These are phyloP conservation scores for Vararia minispora DNA, from an alignment of 768 basidiomycete genomes.

Conservation along the genomic window DNA sequence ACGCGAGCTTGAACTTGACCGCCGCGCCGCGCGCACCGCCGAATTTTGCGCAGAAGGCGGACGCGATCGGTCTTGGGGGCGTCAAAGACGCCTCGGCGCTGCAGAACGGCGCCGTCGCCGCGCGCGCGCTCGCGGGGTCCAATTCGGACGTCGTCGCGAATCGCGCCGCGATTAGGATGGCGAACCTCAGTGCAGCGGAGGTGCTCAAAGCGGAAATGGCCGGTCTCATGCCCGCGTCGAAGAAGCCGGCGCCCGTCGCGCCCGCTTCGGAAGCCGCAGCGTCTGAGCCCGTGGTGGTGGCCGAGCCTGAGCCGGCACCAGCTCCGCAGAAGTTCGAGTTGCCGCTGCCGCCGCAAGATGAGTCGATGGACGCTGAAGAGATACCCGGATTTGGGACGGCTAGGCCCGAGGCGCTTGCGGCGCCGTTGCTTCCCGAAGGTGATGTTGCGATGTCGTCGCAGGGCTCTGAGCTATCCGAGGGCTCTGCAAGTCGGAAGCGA, in stretches of 20 bases:
- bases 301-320: slow-evolving; percentile 6
- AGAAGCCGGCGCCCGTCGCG: slow-evolving; percentile 19
- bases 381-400: slow-evolving; percentile 28
- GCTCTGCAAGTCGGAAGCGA: slow-evolving; percentile 29
- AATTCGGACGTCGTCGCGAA: slow-evolving; percentile 88
- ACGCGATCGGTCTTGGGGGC: slow-evolving; percentile 68
- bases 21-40: slow-evolving; percentile 29
- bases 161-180: slow-evolving; percentile 83
- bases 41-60: slow-evolving; percentile 66
- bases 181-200: slow-evolving; percentile 95
- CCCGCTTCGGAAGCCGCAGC: slow-evolving; percentile 13
- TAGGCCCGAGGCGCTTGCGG: slow-evolving; percentile 3
- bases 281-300: slow-evolving; percentile 14
- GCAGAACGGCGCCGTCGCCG: slow-evolving; percentile 45
- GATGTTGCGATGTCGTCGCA: too few relatives aligned
- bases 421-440: slow-evolving; percentile 1
- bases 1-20: slow-evolving; percentile 37
- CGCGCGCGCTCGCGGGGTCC: slow-evolving; percentile 71
- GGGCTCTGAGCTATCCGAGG: slow-evolving; percentile 2
- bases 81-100: slow-evolving; percentile 46
- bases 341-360: slow-evolving; percentile 11
- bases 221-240: slow-evolving; percentile 33
- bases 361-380: slow-evolving; percentile 19
- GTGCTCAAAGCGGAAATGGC: slow-evolving; percentile 84
- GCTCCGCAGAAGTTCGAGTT: slow-evolving; percentile 15